Base-by-base conservation (phyloP, 352 stramenopile species). In the Plasmopara viticola region DNA sequence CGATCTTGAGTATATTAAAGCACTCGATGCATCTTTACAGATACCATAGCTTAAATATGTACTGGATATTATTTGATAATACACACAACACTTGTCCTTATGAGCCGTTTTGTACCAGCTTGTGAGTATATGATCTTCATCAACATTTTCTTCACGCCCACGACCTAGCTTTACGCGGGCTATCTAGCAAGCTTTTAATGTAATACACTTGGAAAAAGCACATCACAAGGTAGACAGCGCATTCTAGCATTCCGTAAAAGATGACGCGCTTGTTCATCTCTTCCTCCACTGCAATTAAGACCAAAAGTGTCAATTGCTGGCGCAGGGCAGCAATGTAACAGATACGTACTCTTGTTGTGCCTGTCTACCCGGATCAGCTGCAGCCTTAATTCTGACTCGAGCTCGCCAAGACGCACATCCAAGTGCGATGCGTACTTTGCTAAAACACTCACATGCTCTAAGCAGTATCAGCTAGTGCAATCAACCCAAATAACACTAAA, bases 371-470 rank as follows among this genome's bases (percentile, higher is more conserved):
- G 74, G 41, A 91, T 86, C 25, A 89, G 70, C 41, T 86, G 78
- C 31, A 91, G 55, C 31, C 81, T 77, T 53, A 84, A 74, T 53
- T 91, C 78, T 6, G 81, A 91, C 49, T 91, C 81, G 10, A 89
- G 61, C 49, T 91, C 78, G 6, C 81, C 81, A 20, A 91, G 76
- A 57, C 77, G 76, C 30, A 91, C 66, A 53, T 91, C 81, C 46
- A 91, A 34, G 44, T 91, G 78, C 35, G 81, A 91, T 39, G 77
- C 76, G 52, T 88, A 91, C 66, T 89, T 91, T 47, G 81, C 81
- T 44, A 91, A 41, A 14, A 87, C 68, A 45, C 76, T 91, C 58
- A 91, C 78, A 48, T 91, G 78, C 9, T 89, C 81, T 90, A 34
- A 25, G 25, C 9, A 68, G 3, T 10, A 53, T 40, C 33, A 52